Evolutionary conservation across 2,329 filamentous ascomycete genomes (phyloP).

Genomic region (Apiospora kogelbergensis): DNA sequence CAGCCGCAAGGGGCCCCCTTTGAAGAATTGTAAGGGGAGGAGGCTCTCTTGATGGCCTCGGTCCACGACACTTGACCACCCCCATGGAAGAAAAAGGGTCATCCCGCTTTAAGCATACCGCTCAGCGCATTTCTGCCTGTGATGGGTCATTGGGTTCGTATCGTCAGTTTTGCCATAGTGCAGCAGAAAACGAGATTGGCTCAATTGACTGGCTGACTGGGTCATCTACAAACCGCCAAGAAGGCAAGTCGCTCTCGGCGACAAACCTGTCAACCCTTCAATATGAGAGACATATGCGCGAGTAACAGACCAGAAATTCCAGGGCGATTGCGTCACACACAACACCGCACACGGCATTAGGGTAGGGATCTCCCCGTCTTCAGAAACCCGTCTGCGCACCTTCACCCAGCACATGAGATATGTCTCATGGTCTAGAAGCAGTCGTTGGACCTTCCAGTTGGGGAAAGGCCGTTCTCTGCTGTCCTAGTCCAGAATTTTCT

Average conservation of each 20-base stretch:
- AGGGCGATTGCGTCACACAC: not conserved
- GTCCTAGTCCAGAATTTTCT: too few relatives aligned
- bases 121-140: not conserved
- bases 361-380: not conserved
- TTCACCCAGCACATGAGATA: slow-evolving; percentile 1
- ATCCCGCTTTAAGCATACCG: not conserved
- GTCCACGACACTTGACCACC: not conserved
- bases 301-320: not conserved
- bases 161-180: not conserved
- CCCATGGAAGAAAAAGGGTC: not conserved
- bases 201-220: not conserved
- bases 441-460: not conserved
- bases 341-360: not conserved
- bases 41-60: not conserved
- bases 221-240: not conserved
- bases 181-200: not conserved
- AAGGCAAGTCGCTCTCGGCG: not conserved
- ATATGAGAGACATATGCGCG: not conserved
- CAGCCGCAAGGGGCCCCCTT: not conserved
- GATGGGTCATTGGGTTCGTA: not conserved
- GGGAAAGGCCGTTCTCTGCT: not conserved
- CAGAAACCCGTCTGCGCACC: not conserved
- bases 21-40: not conserved
- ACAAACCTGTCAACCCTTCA: not conserved
- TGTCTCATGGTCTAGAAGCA: not conserved